phyloP scores from a whole-genome alignment of 1,284 basidiomycete genomes.

The Cryptococcus sp. region DNA sequence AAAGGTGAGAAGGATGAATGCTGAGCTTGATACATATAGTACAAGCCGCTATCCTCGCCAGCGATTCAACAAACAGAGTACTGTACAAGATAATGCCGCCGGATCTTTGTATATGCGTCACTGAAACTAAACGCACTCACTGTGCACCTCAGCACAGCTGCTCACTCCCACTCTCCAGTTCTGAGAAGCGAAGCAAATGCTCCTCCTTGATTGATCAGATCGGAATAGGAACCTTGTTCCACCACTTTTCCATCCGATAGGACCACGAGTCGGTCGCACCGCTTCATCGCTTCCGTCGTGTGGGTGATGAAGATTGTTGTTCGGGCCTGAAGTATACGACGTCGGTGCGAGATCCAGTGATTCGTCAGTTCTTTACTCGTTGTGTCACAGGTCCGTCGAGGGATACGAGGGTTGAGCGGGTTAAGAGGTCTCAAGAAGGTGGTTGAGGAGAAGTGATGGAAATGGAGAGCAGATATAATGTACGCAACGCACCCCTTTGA shows the following conservation, averaged over 20 bases:
- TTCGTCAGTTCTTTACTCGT: neutral
- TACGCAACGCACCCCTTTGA: constrained; percentile 57
- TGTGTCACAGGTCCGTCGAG: no score
- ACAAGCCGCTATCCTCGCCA: no score
- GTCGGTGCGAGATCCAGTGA: neutral
- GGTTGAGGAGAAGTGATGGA: neutral
- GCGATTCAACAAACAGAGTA: no score
- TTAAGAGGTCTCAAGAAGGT: no score
- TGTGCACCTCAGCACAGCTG: neutral
- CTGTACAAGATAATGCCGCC: no score
- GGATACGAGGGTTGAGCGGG: no score
- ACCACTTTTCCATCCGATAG: constrained; percentile 73
- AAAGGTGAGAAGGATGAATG: no score
- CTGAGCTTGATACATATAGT: no score
- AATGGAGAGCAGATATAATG: neutral
- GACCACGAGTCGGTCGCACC: constrained; percentile 87
- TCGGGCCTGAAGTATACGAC: constrained; percentile 50
- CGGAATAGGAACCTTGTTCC: constrained; percentile 76
- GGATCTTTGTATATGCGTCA: no score
- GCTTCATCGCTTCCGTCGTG: constrained; percentile 84
- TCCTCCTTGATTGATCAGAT: constrained; percentile 68
- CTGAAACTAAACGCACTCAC: no score
- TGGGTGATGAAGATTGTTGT: constrained; percentile 94
- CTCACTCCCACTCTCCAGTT: constrained; percentile 76
- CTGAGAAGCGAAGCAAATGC: constrained; percentile 78